These are phyloP conservation scores for Cercospora sojina DNA, from an alignment of 2,329 filamentous ascomycete genomes.

Conservation along the genomic window DNA sequence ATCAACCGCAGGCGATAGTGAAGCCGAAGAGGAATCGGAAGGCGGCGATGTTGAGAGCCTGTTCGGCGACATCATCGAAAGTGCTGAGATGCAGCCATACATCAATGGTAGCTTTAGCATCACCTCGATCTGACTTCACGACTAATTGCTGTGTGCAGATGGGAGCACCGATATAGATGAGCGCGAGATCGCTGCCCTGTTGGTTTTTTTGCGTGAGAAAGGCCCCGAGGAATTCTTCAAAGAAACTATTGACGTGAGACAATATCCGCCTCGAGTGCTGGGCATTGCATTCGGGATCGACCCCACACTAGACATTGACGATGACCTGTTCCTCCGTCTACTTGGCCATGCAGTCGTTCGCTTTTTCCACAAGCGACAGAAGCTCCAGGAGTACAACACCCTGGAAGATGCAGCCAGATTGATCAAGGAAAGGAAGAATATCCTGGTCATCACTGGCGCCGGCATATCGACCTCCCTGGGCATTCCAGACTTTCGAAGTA, in stretches of 20 bases:
- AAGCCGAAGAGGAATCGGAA: not conserved
- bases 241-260: conserved; percentile 66
- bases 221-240: conserved; percentile 77
- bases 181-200: conserved; percentile 16
- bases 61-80: conserved; percentile 18
- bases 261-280: conserved; percentile 75
- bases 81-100: conserved; percentile 14
- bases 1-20: not conserved
- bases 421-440: conserved; percentile 72
- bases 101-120: conserved; percentile 7
- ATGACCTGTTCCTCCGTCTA: conserved; percentile 67
- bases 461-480: conserved; percentile 96
- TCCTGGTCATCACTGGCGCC: conserved; percentile 90
- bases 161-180: conserved; percentile 18
- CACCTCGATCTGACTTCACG: not conserved
- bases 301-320: conserved; percentile 65
- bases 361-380: conserved; percentile 77
- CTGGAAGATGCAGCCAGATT: conserved; percentile 83
- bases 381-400: conserved; percentile 76
- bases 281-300: conserved; percentile 81
- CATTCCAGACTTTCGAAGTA: conserved; percentile 95
- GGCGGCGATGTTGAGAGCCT: conserved; percentile 9
- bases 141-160: conserved; percentile 20
- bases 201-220: conserved; percentile 60
- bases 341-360: conserved; percentile 75